phyloP scores from a whole-genome alignment of 257 asterid species.

The Galeopsis tetrahit region DNA sequence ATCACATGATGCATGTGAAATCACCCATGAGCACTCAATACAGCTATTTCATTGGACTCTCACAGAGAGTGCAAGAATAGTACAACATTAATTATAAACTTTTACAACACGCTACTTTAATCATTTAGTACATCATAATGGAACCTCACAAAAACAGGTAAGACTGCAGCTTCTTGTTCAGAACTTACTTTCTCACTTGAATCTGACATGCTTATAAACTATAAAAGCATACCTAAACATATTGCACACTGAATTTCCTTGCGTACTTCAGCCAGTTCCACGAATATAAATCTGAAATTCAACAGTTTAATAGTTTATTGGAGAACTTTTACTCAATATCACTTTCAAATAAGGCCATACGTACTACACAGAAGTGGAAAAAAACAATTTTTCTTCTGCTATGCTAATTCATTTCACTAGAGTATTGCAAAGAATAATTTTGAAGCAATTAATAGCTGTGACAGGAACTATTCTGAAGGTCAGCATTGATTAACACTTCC shows the following conservation, averaged over 20 bases:
- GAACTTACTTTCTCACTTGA: slow-evolving; percentile 11
- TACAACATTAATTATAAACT: not conserved
- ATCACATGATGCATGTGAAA: not conserved
- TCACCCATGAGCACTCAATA: slow-evolving; percentile 12
- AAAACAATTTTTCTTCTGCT: not conserved
- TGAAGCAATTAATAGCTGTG: slow-evolving; percentile 3
- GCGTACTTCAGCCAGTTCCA: slow-evolving; percentile 80
- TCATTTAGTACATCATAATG: slow-evolving; percentile 2
- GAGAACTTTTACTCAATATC: slow-evolving; percentile 3
- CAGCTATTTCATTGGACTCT: not conserved
- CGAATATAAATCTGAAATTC: slow-evolving; percentile 59
- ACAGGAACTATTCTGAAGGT: not conserved
- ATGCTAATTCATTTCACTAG: not conserved
- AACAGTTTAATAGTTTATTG: slow-evolving; percentile 33
- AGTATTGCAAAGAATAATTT: slow-evolving; percentile 14
- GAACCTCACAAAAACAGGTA: slow-evolving; percentile 18
- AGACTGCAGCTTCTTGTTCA: slow-evolving; percentile 32
- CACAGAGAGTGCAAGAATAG: not conserved
- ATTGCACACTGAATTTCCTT: slow-evolving; percentile 98
- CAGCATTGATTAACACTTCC: not conserved
- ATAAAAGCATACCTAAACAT: slow-evolving; percentile 71
- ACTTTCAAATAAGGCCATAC: slow-evolving; percentile 4
- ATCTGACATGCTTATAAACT: slow-evolving; percentile 8
- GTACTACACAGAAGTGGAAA: slow-evolving; percentile 3
- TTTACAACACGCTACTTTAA: not conserved